Conservation (phyloP, 352 stramenopile genomes). For the Pythium dissotocum region DNA sequence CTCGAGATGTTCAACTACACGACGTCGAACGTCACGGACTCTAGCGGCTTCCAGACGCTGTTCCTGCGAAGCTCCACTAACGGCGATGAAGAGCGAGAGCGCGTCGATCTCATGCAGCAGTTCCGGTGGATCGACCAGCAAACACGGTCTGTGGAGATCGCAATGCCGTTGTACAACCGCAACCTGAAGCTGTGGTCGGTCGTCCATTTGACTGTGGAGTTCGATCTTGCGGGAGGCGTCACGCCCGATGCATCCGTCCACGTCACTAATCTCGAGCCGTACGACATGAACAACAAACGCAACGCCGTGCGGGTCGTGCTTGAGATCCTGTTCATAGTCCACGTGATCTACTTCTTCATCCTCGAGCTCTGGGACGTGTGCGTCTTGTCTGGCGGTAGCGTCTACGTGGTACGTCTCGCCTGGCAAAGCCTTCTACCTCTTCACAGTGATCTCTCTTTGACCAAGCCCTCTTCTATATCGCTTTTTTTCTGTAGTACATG, state of each 20-base stretch:
- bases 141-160: constrained; percentile 56
- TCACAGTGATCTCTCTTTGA: no score
- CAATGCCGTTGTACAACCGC: constrained; percentile 61
- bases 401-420: constrained; percentile 37
- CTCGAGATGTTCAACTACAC: constrained; percentile 70
- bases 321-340: constrained; percentile 45
- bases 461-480: no score
- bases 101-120: constrained; percentile 39
- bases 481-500: constrained; percentile 41
- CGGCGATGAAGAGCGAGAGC: constrained; percentile 31
- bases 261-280: constrained; percentile 65
- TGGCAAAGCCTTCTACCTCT: no score
- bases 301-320: constrained; percentile 50
- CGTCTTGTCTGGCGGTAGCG: constrained; percentile 54
- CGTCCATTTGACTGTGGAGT: constrained; percentile 52
- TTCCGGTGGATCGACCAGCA: constrained; percentile 62
- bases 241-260: constrained; percentile 44
- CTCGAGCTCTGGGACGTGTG: constrained; percentile 67
- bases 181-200: constrained; percentile 68
- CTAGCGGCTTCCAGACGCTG: constrained; percentile 55
- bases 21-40: constrained; percentile 34
- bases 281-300: constrained; percentile 51
- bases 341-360: constrained; percentile 63
- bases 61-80: constrained; percentile 51
- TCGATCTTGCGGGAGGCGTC: constrained; percentile 62